phyloP scores from a whole-genome alignment of 1,284 basidiomycete species.

The Ustilago esculenta region DNA sequence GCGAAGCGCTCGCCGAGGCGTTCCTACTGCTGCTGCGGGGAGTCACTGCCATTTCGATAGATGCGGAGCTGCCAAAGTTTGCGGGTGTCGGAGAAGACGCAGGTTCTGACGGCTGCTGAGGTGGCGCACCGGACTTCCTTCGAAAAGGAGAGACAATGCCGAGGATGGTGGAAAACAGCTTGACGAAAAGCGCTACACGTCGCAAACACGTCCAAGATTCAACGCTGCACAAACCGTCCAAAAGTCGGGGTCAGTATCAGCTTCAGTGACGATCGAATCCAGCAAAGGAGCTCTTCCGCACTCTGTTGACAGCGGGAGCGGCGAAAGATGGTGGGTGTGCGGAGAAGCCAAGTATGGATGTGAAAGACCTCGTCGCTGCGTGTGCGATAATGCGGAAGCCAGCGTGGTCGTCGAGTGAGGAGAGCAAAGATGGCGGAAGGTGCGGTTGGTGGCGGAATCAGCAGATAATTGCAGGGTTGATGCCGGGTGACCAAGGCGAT shows the following conservation, averaged over 20 bases:
- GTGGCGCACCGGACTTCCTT: constrained; percentile 15
- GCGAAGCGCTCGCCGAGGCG: constrained; percentile 22
- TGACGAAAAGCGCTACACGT: constrained; percentile 12
- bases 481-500: too few species aligned
- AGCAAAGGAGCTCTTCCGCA: too few species aligned
- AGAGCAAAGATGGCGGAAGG: background rate
- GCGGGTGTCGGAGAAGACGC: background rate
- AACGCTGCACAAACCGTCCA: too few species aligned
- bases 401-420: too few species aligned
- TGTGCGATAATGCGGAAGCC: too few species aligned
- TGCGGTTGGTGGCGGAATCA: background rate
- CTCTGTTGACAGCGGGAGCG: too few species aligned
- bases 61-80: background rate
- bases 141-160: constrained; percentile 19
- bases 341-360: background rate
- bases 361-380: too few species aligned
- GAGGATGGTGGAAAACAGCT: constrained; percentile 24
- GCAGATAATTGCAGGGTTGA: too few species aligned
- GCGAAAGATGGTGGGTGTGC: too few species aligned
- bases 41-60: constrained; percentile 11
- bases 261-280: too few species aligned
- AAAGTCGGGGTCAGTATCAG: too few species aligned
- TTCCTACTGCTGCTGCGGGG: constrained; percentile 24
- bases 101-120: background rate
- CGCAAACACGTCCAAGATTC: too few species aligned